phyloP scores from a whole-genome alignment of 129 eudicot species.

The Chrysanthemum makinoi region DNA sequence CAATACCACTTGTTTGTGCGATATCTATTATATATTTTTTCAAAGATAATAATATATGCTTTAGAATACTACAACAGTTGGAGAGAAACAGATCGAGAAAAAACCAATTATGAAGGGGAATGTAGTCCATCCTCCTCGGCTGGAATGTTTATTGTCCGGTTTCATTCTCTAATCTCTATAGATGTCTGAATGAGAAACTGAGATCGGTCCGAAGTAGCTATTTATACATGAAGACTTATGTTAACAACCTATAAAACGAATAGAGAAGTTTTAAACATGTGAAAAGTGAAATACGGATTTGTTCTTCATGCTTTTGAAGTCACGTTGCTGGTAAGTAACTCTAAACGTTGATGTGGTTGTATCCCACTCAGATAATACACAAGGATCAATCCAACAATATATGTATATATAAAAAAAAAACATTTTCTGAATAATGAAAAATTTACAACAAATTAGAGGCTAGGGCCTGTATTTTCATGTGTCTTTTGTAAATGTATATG shows the following conservation, averaged over 20 bases:
- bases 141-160: constrained; percentile 10
- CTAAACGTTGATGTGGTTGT: too few relatives aligned
- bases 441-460: too few relatives aligned
- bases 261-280: neutral
- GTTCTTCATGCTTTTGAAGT: neutral
- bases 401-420: too few relatives aligned
- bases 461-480: too few relatives aligned
- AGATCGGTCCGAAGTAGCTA: neutral
- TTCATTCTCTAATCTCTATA: neutral
- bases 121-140: constrained; percentile 39
- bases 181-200: neutral
- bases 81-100: neutral
- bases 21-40: too few relatives aligned
- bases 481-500: too few relatives aligned
- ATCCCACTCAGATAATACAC: too few relatives aligned
- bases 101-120: constrained; percentile 35
- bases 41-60: neutral
- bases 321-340: neutral
- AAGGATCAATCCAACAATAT: too few relatives aligned
- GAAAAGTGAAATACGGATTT: neutral
- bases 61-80: too few relatives aligned
- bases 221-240: neutral
- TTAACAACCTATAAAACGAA: neutral
- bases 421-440: too few relatives aligned
- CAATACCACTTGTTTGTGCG: too few relatives aligned